Base-by-base conservation (phyloP, 306 rosid genomes). In the Sechiopsis laciniata region DNA sequence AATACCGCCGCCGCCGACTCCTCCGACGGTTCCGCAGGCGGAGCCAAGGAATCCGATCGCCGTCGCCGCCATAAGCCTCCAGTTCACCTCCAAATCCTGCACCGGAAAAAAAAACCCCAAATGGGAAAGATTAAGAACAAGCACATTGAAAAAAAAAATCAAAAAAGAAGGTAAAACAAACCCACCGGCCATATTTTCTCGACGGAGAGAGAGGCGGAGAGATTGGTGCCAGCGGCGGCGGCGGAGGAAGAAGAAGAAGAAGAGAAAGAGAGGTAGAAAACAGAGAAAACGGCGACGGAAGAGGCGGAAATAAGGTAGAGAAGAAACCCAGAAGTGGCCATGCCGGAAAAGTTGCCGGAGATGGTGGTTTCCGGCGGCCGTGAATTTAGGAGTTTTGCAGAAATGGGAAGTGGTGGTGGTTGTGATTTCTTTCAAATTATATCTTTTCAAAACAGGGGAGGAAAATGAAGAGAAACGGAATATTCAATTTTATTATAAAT, bases 1-100 rank as follows among this genome's bases (percentile, higher is more conserved):
- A 71, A 94, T 94, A 81, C 99, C 99, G 21, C 97, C 97, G 4
- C 96, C 97, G 19, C 98, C 99, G 7, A 94, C 92, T 1, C 99
- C 99, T 57, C 99, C 99, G 16, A 94, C 99, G 0, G 96, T 91
- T 71, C 97, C 97, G 76, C 86, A 94, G 8, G 97, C 97, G 6
- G 95, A 94, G 22, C 99, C 99, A 45, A 90, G 76, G 72, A 94
- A 94, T 40, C 97, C 91, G 50, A 94, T 91, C 63, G 86, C 76
- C 0, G 99, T 91, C 0, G 91, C 96, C 79, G 85, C 75, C 78
- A 64, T 86, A 75, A 94, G 71, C 51, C 80, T 87, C 99, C 95
- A 94, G 80, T 80, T 77, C 4, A 79, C 77, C 79, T 84, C 37
- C 87, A 94, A 84, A 22, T 91, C 86, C 99, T 91, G 72, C 79